Conservation (phyloP, 2,329 filamentous ascomycete species). For the Emericellopsis cladophorae region DNA sequence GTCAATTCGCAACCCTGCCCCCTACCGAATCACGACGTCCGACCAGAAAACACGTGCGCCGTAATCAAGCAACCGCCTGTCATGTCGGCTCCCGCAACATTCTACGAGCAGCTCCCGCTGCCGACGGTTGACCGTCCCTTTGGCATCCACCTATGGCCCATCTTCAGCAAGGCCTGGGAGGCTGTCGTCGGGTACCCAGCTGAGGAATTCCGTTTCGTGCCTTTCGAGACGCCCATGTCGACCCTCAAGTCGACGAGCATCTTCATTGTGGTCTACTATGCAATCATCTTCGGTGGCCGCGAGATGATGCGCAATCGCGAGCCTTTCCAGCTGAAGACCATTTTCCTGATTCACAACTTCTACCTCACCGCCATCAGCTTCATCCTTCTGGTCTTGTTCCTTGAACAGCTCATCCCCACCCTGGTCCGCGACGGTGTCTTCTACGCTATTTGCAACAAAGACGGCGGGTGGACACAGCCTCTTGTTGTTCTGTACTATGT, state of each 20-base stretch:
- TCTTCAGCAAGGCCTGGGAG: conserved; percentile 82
- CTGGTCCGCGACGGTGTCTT: conserved; percentile 73
- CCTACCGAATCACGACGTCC: too few species aligned
- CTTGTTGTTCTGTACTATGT: conserved; percentile 96
- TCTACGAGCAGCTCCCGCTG: conserved; percentile 45
- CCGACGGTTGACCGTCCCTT: conserved; percentile 88
- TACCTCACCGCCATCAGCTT: conserved; percentile 79
- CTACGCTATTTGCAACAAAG: conserved; percentile 66
- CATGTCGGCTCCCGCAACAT: conserved; percentile 27
- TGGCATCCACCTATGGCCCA: conserved; percentile 82
- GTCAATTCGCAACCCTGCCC: too few species aligned
- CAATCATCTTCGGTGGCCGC: conserved; percentile 83
- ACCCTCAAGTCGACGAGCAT: conserved; percentile 73
- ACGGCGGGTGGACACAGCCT: conserved; percentile 88
- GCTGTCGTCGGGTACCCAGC: conserved; percentile 67
- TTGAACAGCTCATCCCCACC: conserved; percentile 83
- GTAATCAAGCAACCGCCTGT: conserved; percentile 7
- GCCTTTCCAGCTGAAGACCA: conserved; percentile 72
- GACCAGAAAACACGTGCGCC: too few species aligned
- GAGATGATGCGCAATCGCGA: conserved; percentile 82
- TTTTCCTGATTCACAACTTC: conserved; percentile 97
- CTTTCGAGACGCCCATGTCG: conserved; percentile 77
- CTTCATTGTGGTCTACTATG: conserved; percentile 80
- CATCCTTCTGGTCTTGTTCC: conserved; percentile 68
- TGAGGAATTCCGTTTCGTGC: conserved; percentile 73